Percentiles rank a stretch among this genome's conserved stretches.
Conservation (phyloP, 2,329 filamentous ascomycete genomes). For the Monilinia vaccinii-corymbosi region DNA sequence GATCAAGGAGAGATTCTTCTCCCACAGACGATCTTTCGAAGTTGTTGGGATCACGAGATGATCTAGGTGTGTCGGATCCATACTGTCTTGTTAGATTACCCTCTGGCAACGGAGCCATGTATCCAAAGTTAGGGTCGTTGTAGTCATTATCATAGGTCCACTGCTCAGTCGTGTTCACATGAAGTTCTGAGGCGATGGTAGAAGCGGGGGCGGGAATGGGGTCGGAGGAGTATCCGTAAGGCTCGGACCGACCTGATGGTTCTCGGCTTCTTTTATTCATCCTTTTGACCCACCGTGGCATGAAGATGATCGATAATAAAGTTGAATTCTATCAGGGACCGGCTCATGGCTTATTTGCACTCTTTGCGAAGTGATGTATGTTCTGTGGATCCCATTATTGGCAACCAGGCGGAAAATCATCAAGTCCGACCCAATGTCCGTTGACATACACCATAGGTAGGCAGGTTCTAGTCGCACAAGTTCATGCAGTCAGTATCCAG, state of each 20-base stretch:
- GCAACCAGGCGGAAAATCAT: neutral
- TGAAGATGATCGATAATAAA: neutral
- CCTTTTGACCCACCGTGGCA: neutral
- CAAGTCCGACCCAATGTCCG: slow-evolving; percentile 6
- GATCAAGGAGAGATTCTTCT: slow-evolving; percentile 1
- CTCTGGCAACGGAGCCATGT: neutral
- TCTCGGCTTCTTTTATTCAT: neutral
- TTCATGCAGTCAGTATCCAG: neutral
- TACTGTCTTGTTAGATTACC: neutral
- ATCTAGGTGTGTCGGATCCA: neutral
- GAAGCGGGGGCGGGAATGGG: neutral
- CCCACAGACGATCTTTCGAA: neutral
- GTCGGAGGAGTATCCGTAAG: neutral
- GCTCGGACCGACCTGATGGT: neutral
- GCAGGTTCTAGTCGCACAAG: neutral
- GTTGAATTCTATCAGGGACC: neutral
- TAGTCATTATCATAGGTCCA: neutral
- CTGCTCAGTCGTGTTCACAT: neutral
- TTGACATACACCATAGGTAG: neutral
- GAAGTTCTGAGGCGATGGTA: neutral
- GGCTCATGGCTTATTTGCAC: neutral
- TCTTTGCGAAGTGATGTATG: neutral
- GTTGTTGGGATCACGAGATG: neutral
- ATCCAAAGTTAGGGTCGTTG: neutral
- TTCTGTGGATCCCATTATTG: neutral